These are phyloP conservation scores for Coniophora puteana DNA, from an alignment of 1,284 basidiomycete species.

Conservation along the genomic window DNA sequence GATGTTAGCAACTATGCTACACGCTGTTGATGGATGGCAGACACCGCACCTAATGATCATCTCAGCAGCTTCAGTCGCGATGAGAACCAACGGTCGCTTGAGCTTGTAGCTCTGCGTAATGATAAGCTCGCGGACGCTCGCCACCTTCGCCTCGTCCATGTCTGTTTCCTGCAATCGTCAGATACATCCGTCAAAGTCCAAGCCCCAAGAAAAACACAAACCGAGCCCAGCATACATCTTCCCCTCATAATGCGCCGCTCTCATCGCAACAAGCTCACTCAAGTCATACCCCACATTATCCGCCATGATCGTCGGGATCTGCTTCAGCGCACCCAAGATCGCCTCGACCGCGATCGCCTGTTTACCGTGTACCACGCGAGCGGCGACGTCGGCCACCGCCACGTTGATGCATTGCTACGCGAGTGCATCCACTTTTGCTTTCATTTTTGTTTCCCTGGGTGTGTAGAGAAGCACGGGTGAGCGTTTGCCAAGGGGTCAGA, in stretches of 20 bases:
- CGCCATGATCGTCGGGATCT: constrained; percentile 95
- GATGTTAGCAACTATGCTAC: constrained; percentile 7
- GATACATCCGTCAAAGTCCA: not conserved
- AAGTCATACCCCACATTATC: constrained; percentile 99
- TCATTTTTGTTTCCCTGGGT: constrained; percentile 97
- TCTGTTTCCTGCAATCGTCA: constrained; percentile 42
- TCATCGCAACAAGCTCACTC: constrained; percentile 90
- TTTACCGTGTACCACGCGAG: constrained; percentile 86
- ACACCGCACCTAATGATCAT: constrained; percentile 90
- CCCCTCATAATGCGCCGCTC: constrained; percentile 95
- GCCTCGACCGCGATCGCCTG: constrained; percentile 94
- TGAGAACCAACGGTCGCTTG: constrained; percentile 92
- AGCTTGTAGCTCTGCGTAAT: constrained; percentile 97
- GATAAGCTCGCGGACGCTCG: constrained; percentile 85
- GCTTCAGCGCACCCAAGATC: constrained; percentile 85
- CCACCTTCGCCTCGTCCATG: constrained; percentile 84
- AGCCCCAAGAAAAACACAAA: constrained; percentile 33
- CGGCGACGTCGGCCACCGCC: constrained; percentile 89
- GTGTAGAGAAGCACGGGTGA: too few species aligned
- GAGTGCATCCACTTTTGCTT: constrained; percentile 94
- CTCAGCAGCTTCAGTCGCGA: constrained; percentile 95
- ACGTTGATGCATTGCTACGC: constrained; percentile 95
- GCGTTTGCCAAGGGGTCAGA: too few species aligned
- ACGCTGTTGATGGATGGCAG: not conserved
- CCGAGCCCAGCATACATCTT: constrained; percentile 82